phyloP scores from a whole-genome alignment of 2,329 filamentous ascomycete species.

The Blastomyces percursus region DNA sequence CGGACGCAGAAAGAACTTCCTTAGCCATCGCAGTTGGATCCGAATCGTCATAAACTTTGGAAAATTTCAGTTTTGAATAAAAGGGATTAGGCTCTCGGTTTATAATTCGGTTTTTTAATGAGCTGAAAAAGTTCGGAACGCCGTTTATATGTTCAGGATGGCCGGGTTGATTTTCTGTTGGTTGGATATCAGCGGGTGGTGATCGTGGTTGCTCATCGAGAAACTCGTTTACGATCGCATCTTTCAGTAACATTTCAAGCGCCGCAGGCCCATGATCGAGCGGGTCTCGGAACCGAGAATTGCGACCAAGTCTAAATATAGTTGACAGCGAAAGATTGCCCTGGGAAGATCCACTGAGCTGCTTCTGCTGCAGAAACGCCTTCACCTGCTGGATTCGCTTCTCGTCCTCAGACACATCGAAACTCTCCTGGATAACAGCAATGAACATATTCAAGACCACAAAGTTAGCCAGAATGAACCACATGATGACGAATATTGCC shows the following conservation, averaged over 20 bases:
- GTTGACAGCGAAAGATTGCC: constrained; percentile 66
- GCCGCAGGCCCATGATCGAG: constrained; percentile 85
- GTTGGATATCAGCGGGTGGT: constrained; percentile 23
- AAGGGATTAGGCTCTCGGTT: constrained; percentile 84
- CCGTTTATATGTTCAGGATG: constrained; percentile 46
- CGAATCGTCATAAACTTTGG: constrained; percentile 61
- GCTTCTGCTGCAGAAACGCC: constrained; percentile 83
- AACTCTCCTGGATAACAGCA: constrained; percentile 99
- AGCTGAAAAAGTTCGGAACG: constrained; percentile 52
- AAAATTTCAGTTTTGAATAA: constrained; percentile 68
- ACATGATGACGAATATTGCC: constrained; percentile 79
- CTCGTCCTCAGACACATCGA: constrained; percentile 96
- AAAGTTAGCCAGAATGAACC: constrained; percentile 93
- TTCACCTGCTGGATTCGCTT: constrained; percentile 95
- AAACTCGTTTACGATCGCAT: constrained; percentile 89
- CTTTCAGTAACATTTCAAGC: constrained; percentile 92
- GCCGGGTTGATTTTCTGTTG: constrained; percentile 23
- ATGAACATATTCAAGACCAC: constrained; percentile 99
- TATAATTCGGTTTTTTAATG: constrained; percentile 45
- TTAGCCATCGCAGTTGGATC: constrained; percentile 82
- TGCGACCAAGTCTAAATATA: constrained; percentile 54
- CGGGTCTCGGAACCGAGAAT: constrained; percentile 59
- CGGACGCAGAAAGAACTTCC: constrained; percentile 74
- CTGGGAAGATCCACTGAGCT: constrained; percentile 57
- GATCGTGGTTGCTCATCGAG: constrained; percentile 55